A percentile compares a stretch with the other conserved stretches of the same genome.
phyloP scores from a whole-genome alignment of 1,284 basidiomycete species.

The Inonotus obliquus region DNA sequence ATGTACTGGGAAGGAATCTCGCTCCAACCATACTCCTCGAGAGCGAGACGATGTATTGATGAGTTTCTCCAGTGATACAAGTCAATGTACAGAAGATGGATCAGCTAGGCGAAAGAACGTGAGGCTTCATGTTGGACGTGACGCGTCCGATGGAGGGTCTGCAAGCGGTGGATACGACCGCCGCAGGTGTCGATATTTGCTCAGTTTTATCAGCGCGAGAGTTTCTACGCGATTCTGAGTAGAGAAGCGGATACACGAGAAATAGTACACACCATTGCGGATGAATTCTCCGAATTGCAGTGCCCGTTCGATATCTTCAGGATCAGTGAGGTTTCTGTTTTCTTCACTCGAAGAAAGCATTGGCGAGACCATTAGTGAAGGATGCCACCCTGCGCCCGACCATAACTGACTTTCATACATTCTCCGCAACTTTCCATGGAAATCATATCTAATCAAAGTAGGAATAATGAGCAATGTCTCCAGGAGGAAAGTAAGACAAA shows the following conservation, averaged over 20 bases:
- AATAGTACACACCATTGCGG: slow-evolving; percentile 67
- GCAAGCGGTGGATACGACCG: slow-evolving; percentile 49
- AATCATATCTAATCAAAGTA: slow-evolving; percentile 55
- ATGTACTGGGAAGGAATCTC: too few species aligned
- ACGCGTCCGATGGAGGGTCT: neutral
- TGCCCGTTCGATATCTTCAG: slow-evolving; percentile 73
- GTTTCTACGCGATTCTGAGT: slow-evolving; percentile 53
- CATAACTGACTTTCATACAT: slow-evolving; percentile 62
- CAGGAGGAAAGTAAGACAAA: slow-evolving; percentile 15
- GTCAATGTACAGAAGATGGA: too few species aligned
- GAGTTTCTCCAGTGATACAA: too few species aligned
- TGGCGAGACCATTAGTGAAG: neutral
- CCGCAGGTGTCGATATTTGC: slow-evolving; percentile 82
- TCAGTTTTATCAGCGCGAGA: slow-evolving; percentile 77
- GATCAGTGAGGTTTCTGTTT: slow-evolving; percentile 65
- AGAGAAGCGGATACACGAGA: neutral
- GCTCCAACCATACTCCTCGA: too few species aligned
- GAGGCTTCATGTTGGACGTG: neutral
- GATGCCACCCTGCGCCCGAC: neutral
- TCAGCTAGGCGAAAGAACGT: too few species aligned
- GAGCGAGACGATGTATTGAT: too few species aligned
- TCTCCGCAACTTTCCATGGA: slow-evolving; percentile 61
- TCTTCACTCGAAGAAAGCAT: slow-evolving; percentile 40
- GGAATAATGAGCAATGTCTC: slow-evolving; percentile 16
- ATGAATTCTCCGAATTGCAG: slow-evolving; percentile 82